Base-by-base conservation (phyloP, 2,329 filamentous ascomycete genomes). In the Ophiostoma perfectum region DNA sequence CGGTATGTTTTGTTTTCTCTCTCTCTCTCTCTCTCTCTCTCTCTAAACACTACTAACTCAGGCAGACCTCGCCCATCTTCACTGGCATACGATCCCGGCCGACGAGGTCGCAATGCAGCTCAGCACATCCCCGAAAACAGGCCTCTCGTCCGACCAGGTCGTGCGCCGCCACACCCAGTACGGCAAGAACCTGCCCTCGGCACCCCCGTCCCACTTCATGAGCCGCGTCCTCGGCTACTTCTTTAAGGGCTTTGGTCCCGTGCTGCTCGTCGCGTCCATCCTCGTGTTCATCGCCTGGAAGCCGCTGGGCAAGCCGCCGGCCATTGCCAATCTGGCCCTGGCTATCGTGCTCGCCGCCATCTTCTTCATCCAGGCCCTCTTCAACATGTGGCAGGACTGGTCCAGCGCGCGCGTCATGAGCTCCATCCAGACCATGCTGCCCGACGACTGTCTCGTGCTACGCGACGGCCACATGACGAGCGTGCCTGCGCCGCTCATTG, bases 341-440 rank as follows among this genome's bases (percentile, higher is more conserved):
- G 90, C 88, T 0, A 90, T 92, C 73, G 90, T 93, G 2, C 79
- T 93, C 5, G 76, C 89, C 1, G 83, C 86, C 5, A 90, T 93
- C 7, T 93, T 89, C 74, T 78, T 87, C 71, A 85, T 89, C 55
- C 86, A 90, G 73, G 90, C 88, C 16, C 84, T 80, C 2, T 93
- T 92, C 78, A 88, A 88, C 74, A 84, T 85, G 74, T 90, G 83
- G 81, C 86, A 89, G 74, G 90, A 93, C 75, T 93, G 90, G 85
- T 91, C 89, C 2, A 90, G 89, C 0, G 89, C 86, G 1, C 81
- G 88, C 5, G 90, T 92, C 68, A 93, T 93, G 91, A 85, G 87
- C 18, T 91, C 89, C 0, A 93, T 93, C 75, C 90, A 88, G 64
- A 88, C 84, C 18, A 91, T 93, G 90, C 81, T 93, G n/a, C 90